Base-by-base conservation (phyloP, 202 grass and related monocot species). In the Bolboschoenoplectus hybrid region DNA sequence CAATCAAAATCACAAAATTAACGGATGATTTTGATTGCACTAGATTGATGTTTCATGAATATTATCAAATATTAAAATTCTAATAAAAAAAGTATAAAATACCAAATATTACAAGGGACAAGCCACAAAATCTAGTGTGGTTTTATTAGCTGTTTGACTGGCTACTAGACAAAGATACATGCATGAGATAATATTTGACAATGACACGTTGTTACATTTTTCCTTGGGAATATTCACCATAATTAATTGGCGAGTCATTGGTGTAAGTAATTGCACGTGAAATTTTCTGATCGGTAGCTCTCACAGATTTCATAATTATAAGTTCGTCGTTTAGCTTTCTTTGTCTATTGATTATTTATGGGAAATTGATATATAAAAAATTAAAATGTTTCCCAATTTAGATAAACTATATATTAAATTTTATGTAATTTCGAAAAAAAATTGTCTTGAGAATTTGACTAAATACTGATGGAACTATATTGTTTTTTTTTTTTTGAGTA, bases 261-360 rank as follows among this genome's bases (percentile, higher is more conserved):
- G 66, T 41, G 1, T 40, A 67, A 7, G 4, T 14, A 67, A 5
- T 26, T 36, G 8, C 65, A 43, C 38, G 12, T 70, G 16, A 44
- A 70, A 70, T 43, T n/a, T 70, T 70, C 38, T 67, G 36, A 67
- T 67, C 32, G 11, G 64, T 67, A 61, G 57, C 58, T 38, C 63
- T 66, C 9, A 66, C 9, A 38, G 63, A 66, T 66, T 66, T 66
- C 63, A 12, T 38, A 66, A 26, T 36, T 66, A 26, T 36, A 66
- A 20, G 9, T 66, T 66, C 13, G 40, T 70, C 14, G 67, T 70
- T 70, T 70, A 70, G 11, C 64, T 67, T 70, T 70, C 12, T 70
- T 38, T 44, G 6, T 39, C 9, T 68, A 68, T 38, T 43, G 20
- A 35, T 64, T 64, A 16, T 2, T 49, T 49, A 49, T 1, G 49